A percentile compares a stretch with the other conserved stretches of the same genome.
These are phyloP conservation scores for Hysterium pulicare DNA, from an alignment of 2,329 filamentous ascomycete genomes.

Conservation along the genomic window DNA sequence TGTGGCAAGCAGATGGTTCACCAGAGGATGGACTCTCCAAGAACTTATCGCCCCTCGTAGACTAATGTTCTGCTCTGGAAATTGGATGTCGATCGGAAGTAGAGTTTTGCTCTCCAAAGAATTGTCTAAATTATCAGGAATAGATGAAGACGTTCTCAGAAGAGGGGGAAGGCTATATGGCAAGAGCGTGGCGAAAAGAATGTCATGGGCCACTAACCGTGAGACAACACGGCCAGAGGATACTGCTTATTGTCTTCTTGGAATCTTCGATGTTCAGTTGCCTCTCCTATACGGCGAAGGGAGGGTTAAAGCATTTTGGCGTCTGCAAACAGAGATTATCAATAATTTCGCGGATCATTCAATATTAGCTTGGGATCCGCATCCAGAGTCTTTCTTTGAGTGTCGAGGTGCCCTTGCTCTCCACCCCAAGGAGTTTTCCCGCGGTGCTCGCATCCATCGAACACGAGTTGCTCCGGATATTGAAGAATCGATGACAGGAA, in stretches of 20 bases:
- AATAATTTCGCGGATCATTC: not conserved
- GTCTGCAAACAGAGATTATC: constrained; percentile 6
- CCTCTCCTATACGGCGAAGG: constrained; percentile 5
- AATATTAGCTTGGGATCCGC: constrained; percentile 3
- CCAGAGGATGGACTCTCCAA: not conserved
- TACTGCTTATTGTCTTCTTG: constrained; percentile 7
- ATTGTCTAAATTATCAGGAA: not conserved
- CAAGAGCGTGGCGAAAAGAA: constrained; percentile 4
- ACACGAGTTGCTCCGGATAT: no score
- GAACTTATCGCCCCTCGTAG: not conserved
- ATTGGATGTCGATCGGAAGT: not conserved
- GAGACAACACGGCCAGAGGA: constrained; percentile 10
- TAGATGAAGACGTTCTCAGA: not conserved
- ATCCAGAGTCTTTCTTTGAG: no score
- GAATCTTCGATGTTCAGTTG: constrained; percentile 9
- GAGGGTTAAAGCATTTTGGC: constrained; percentile 2
- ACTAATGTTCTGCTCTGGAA: not conserved
- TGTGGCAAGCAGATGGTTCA: no score
- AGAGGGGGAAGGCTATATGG: no score
- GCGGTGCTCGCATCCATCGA: no score
- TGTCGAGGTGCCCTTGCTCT: no score
- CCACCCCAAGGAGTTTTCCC: no score
- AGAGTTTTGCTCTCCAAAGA: not conserved
- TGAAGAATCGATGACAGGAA: no score
- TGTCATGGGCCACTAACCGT: constrained; percentile 13